Evolutionary conservation across 2,329 filamentous ascomycete genomes (phyloP).

Genomic region (Stachybotrys chartarum): DNA sequence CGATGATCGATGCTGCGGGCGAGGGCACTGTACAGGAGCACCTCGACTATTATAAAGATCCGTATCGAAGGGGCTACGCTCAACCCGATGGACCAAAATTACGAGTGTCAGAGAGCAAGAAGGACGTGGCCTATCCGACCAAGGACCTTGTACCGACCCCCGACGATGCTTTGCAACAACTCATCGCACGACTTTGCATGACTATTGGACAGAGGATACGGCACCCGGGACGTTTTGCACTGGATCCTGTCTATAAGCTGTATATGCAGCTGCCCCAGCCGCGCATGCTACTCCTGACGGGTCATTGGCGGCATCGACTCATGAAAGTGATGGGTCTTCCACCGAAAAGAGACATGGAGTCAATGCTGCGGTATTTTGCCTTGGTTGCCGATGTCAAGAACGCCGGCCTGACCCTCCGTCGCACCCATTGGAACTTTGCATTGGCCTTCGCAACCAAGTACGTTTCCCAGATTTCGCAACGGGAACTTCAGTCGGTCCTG

Average conservation of each 20-base stretch:
- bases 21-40: slow-evolving; percentile 45
- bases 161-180: slow-evolving; percentile 24
- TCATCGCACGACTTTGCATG: slow-evolving; percentile 30
- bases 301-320: slow-evolving; percentile 51
- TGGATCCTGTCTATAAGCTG: slow-evolving; percentile 38
- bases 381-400: slow-evolving; percentile 77
- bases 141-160: slow-evolving; percentile 29
- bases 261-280: slow-evolving; percentile 45
- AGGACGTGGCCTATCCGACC: slow-evolving; percentile 40
- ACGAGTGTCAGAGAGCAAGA: slow-evolving; percentile 40
- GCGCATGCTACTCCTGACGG: slow-evolving; percentile 42
- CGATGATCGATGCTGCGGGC: slow-evolving; percentile 43
- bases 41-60: slow-evolving; percentile 43
- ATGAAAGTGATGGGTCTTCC: slow-evolving; percentile 62
- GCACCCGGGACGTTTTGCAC: slow-evolving; percentile 30
- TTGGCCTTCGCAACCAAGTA: slow-evolving; percentile 73
- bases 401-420: slow-evolving; percentile 60
- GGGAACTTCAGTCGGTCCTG: slow-evolving; percentile 53
- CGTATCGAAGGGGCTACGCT: slow-evolving; percentile 47
- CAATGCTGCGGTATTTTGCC: slow-evolving; percentile 77
- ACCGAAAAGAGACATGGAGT: slow-evolving; percentile 44
- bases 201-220: slow-evolving; percentile 33
- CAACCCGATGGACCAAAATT: slow-evolving; percentile 40
- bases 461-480: slow-evolving; percentile 53
- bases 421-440: slow-evolving; percentile 75